These are phyloP conservation scores for Phytophthora sp. DNA, from an alignment of 352 stramenopile species.

Conservation along the genomic window DNA sequence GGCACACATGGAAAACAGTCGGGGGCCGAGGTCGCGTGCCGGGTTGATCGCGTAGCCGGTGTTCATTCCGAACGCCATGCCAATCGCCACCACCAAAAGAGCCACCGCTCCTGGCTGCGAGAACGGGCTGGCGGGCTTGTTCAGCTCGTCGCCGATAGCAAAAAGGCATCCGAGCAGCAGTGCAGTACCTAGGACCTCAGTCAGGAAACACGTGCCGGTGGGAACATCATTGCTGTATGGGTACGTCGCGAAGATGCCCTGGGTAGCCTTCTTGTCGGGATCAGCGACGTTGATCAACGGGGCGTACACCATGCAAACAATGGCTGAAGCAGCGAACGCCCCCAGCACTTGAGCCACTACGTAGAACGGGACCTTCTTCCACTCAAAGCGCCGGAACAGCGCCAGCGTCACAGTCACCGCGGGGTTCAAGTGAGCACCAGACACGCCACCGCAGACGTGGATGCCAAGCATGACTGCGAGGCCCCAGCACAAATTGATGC, in stretches of 20 bases:
- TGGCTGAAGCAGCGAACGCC: constrained; percentile 41
- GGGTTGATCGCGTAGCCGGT: constrained; percentile 76
- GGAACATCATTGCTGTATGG: constrained; percentile 47
- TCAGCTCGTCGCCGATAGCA: constrained; percentile 56
- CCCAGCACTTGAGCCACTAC: constrained; percentile 46
- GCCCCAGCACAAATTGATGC: constrained; percentile 65
- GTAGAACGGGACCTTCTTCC: constrained; percentile 37
- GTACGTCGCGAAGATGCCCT: constrained; percentile 62
- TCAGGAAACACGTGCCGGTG: constrained; percentile 58
- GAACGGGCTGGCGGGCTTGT: constrained; percentile 55
- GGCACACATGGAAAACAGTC: constrained; percentile 46
- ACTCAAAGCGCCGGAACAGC: constrained; percentile 49
- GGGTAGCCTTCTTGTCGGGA: constrained; percentile 40
- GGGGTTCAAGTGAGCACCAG: constrained; percentile 61
- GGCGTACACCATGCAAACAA: constrained; percentile 60
- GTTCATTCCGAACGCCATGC: constrained; percentile 76
- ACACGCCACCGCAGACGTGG: constrained; percentile 49
- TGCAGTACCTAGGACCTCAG: constrained; percentile 62
- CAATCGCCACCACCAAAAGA: constrained; percentile 57
- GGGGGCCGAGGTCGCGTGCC: constrained; percentile 51
- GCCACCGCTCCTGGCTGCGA: constrained; percentile 47
- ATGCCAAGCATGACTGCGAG: constrained; percentile 67
- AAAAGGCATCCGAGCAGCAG: constrained; percentile 63
- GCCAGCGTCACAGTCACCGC: constrained; percentile 59
- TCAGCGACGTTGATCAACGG: constrained; percentile 47